phyloP scores from a whole-genome alignment of 768 basidiomycete genomes.

The Psilocybe tampanensis region DNA sequence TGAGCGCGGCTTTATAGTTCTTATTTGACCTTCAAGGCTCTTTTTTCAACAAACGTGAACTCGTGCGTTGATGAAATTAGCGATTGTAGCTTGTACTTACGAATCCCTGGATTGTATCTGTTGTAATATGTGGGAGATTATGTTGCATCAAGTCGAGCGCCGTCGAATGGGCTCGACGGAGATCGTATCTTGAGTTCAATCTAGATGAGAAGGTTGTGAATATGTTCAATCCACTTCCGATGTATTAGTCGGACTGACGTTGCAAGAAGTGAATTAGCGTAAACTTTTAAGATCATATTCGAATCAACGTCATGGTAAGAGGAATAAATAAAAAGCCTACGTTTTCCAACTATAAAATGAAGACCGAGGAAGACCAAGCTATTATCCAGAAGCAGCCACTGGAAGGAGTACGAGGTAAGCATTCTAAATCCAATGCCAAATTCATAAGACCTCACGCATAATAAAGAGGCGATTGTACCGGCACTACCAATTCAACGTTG shows the following conservation, averaged over 20 bases:
- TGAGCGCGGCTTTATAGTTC: not conserved
- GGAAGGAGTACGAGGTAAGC: not conserved
- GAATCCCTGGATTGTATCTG: not conserved
- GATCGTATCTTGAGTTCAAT: not conserved
- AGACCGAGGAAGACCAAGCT: slow-evolving; percentile 48
- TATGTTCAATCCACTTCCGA: not conserved
- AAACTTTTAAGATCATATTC: slow-evolving; percentile 30
- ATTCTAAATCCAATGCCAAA: not conserved
- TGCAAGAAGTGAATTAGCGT: slow-evolving; percentile 46
- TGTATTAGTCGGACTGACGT: slow-evolving; percentile 5
- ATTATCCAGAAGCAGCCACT: slow-evolving; percentile 45
- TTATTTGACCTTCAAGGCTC: not conserved
- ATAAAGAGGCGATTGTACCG: slow-evolving; percentile 46
- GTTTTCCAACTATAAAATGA: slow-evolving; percentile 46
- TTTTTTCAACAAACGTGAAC: not conserved
- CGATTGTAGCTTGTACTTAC: not conserved
- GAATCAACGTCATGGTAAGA: not conserved
- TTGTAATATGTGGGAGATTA: slow-evolving; percentile 1
- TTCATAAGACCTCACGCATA: slow-evolving; percentile 36
- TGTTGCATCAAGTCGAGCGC: not conserved
- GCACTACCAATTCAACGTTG: slow-evolving; percentile 23
- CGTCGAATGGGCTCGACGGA: not conserved
- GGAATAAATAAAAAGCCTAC: slow-evolving; percentile 24
- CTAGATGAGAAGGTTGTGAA: not conserved
- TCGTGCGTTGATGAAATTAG: not conserved